Conservation (phyloP, 139 green algal species). For the Micromonas commoda region DNA sequence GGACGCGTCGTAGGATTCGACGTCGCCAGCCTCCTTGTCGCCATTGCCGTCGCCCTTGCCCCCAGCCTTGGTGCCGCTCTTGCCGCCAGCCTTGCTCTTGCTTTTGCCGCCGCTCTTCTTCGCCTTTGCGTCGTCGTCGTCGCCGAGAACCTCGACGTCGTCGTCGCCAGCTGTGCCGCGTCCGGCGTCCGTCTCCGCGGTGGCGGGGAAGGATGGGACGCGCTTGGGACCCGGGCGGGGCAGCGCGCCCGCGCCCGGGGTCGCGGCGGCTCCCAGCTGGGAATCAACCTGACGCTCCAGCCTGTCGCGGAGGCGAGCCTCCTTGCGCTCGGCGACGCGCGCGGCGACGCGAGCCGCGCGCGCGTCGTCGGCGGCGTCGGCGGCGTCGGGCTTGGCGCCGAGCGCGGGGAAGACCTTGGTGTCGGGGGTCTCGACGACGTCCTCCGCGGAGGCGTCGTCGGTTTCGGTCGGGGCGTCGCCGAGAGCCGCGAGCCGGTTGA, state of each 20-base stretch:
- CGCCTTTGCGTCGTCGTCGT: not conserved
- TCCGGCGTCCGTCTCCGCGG: no score
- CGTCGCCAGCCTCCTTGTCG: not conserved
- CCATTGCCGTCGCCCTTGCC: not conserved
- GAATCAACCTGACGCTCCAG: no score
- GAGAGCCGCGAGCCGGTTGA: no score
- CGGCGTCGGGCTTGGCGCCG: no score
- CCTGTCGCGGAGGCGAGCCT: no score
- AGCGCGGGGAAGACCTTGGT: no score
- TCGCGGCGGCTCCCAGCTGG: no score
- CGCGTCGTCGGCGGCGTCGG: not conserved
- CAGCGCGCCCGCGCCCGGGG: not conserved
- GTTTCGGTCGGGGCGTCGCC: no score
- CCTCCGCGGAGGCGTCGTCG: not conserved
- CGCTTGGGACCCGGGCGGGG: no score
- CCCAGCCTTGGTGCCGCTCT: no score
- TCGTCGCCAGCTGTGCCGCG: not conserved
- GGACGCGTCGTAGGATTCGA: not conserved
- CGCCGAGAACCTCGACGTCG: not conserved
- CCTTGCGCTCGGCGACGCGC: not conserved
- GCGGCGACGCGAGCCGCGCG: not conserved
- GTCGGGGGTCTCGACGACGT: not conserved
- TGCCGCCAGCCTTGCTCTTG: not conserved
- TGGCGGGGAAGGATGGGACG: no score
- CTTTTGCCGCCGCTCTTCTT: not conserved